Base-by-base conservation (phyloP, 2,329 filamentous ascomycete genomes). In the Xylaria sp. region DNA sequence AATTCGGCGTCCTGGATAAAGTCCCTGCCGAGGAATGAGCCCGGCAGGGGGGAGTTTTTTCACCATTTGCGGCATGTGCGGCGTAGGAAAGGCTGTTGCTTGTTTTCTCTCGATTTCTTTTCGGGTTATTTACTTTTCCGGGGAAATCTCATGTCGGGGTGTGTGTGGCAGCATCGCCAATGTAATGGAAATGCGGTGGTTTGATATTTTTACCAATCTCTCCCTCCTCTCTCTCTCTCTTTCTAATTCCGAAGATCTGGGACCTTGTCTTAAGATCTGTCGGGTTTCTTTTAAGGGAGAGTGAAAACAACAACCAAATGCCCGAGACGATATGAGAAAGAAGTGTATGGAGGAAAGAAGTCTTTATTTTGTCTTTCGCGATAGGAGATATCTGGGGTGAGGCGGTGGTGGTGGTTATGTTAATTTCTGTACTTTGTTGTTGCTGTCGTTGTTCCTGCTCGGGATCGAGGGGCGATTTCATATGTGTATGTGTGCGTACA, bases 1-100 rank as follows among this genome's bases (percentile, higher is more conserved):
- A 51, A 52, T 53, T 62, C 19, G 49, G 59, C 57, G 54, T 55
- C 59, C 61, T 63, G 61, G 61, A 63, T 63, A 63, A 34, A 53
- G 51, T 52, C 46, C 10, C n/a, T 11, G 7, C 11, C 11, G 53
- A 44, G 50, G 37, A 63, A 55, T 54, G 18, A 4, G 53, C 34
- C 52, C 23, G 42, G 13, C 42, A 46, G 50, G 55, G 55, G 46
- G 18, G 61, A 59, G 56, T 63, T 61, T 30, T 30, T 30, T 30
- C 42, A 46, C n/a, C 47, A 59, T 54, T 30, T 30, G 23, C 35
- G 61, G 53, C 50, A 52, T 59, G 39, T 61, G 56, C 55, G 9
- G 49, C 48, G 58, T 55, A 46, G 37, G 37, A 13, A 42, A 42
- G 37, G 37, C 37, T 7, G 37, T 13, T 9, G 37, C 23, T 30